Percentiles rank a stretch among this genome's conserved stretches.
phyloP scores from a whole-genome alignment of 257 asterid species.

The Solanum etuberosum region DNA sequence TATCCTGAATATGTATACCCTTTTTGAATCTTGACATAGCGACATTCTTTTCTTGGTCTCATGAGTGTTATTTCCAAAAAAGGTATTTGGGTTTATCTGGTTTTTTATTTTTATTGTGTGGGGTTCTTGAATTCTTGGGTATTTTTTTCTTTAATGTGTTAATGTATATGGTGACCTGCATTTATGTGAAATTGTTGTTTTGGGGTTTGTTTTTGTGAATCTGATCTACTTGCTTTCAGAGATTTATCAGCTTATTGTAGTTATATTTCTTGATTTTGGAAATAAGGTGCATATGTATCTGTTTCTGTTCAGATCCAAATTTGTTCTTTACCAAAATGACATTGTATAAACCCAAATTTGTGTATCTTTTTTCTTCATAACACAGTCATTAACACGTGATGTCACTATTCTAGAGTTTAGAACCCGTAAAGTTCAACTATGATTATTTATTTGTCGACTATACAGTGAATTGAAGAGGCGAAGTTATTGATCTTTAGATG shows the following conservation, averaged over 20 bases:
- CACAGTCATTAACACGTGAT: background rate
- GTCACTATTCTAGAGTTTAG: background rate
- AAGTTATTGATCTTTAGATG: background rate
- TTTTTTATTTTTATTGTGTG: background rate
- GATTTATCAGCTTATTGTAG: background rate
- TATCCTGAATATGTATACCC: conserved; percentile 5
- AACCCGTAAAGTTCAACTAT: background rate
- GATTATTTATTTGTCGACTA: background rate
- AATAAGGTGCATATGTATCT: background rate
- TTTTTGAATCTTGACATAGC: background rate
- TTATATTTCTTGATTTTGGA: background rate
- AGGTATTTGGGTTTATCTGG: conserved; percentile 11
- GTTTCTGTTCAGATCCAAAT: background rate
- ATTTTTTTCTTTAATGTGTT: background rate
- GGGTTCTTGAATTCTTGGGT: background rate
- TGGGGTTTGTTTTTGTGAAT: background rate
- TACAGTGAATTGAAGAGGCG: background rate
- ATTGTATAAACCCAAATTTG: background rate
- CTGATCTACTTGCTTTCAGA: background rate
- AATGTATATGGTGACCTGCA: background rate
- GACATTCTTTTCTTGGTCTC: background rate
- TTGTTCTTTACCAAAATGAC: background rate
- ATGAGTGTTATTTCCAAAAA: conserved; percentile 14
- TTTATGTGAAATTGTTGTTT: background rate
- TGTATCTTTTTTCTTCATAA: background rate